Evolutionary conservation across 257 asterid species (phyloP).

Genomic region (Parsonsia alboflavescens): DNA sequence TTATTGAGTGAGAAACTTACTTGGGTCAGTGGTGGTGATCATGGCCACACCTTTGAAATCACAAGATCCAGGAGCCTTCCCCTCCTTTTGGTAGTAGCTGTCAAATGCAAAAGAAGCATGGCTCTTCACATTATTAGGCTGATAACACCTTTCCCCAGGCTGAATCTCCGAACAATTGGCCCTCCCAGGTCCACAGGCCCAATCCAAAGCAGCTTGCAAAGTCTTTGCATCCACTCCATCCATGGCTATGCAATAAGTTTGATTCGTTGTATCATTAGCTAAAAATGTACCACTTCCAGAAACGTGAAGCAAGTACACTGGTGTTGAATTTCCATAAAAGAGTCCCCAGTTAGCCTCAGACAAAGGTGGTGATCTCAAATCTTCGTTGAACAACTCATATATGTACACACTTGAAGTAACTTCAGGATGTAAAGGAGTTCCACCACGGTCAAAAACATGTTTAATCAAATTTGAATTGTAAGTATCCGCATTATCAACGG

Average conservation of each 20-base stretch:
- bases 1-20: conserved; percentile 42
- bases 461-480: conserved; percentile 84
- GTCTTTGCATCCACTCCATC: conserved; percentile 67
- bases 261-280: conserved; percentile 90
- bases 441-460: conserved; percentile 66
- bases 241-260: conserved; percentile 68
- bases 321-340: conserved; percentile 75
- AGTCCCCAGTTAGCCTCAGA: conserved; percentile 97
- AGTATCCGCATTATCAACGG: conserved; percentile 73
- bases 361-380: conserved; percentile 73
- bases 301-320: conserved; percentile 88
- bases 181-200: conserved; percentile 99
- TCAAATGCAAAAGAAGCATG: conserved; percentile 94
- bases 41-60: conserved; percentile 96
- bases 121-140: conserved; percentile 74
- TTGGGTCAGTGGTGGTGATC: conserved; percentile 97
- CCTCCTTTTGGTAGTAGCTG: conserved; percentile 86
- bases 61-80: conserved; percentile 66
- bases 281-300: conserved; percentile 88
- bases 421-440: conserved; percentile 92
- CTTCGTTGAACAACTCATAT: conserved; percentile 92
- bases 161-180: conserved; percentile 94
- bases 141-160: conserved; percentile 91
- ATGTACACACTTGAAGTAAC: conserved; percentile 70
- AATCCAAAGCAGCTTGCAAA: conserved; percentile 87